These are phyloP conservation scores for Coelastrella sp. DNA, from an alignment of 139 green algal genomes.

Conservation along the genomic window DNA sequence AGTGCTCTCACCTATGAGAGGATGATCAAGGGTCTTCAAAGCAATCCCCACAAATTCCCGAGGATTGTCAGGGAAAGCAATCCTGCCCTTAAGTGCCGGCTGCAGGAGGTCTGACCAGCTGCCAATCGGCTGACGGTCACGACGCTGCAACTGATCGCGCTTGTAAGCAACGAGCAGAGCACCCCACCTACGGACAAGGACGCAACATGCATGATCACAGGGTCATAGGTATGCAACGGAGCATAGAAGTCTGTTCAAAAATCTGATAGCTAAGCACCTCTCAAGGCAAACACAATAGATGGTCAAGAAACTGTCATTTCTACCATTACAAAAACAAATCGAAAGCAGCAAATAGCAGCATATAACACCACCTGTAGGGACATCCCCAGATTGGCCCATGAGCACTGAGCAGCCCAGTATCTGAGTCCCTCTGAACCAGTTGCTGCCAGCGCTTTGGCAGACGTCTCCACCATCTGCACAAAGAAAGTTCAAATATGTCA, in stretches of 20 bases:
- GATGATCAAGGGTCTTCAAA: conserved; percentile 72
- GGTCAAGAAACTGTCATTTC: too few species aligned
- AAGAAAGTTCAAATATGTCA: not conserved
- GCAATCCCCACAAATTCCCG: conserved; percentile 84
- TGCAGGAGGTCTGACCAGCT: conserved; percentile 90
- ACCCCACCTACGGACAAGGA: conserved; percentile 63
- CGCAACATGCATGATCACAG: not conserved
- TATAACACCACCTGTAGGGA: conserved; percentile 77
- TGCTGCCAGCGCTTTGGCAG: conserved; percentile 70
- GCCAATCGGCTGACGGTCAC: conserved; percentile 54
- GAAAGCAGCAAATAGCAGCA: too few species aligned
- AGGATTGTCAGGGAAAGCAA: conserved; percentile 80
- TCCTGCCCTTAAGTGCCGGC: conserved; percentile 65
- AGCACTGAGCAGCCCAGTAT: conserved; percentile 35
- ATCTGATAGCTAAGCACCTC: too few species aligned
- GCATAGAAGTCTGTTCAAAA: too few species aligned
- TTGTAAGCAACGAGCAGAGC: conserved; percentile 80
- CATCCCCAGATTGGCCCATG: conserved; percentile 74
- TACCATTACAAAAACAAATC: too few species aligned
- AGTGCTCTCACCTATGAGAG: conserved; percentile 32
- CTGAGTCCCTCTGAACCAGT: conserved; percentile 66
- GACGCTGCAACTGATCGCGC: conserved; percentile 49
- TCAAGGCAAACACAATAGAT: too few species aligned
- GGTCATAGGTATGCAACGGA: not conserved
- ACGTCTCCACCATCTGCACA: conserved; percentile 50